Evolutionary conservation across 192 early-diverging fungal genomes (phyloP), one percentile per base, ranked within the genome.

Genomic region (Podila clonocystis): DNA sequence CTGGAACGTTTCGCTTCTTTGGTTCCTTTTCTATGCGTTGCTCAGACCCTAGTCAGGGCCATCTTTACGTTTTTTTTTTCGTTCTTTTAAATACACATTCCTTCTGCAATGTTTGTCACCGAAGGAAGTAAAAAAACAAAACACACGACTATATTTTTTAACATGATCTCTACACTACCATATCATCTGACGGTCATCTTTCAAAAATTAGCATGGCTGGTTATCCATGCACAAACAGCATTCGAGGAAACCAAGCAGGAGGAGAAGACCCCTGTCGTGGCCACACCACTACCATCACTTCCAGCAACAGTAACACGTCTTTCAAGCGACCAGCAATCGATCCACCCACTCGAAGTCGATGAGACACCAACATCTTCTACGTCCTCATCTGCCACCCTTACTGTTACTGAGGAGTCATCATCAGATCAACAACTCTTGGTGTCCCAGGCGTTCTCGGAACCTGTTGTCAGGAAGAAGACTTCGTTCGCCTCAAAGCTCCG

Each of bases 401-500:
- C 41, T 45, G 41, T 17, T 13, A 45, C 15, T 45, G 41, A 45
- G 1, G 41, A 45, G 11, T 41, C 50, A 19, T 15, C 36, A 22
- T 58, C 67, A 8, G 31, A 28, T 3, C 67, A 68, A 50, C 38
- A 61, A 3, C 15, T 45, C 11, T 45, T 45, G 41, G 41, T 45
- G 15, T 45, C 41, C 41, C 41, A 45, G 15, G 41, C 41, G 8
- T 45, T 45, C 41, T 45, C 41, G 15, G 41, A 50, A 31, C 55
- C 58, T 7, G 55, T 65, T 9, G 24, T 79, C 20, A 59, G 65
- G 4, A 80, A 80, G 36, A 80, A 73, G 28, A 55, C 70, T 6
- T 80, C 77, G 20, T 69, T 80, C 52, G 77, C 77, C 13, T 70
- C 59, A 0, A 73, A 69, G 31, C 31, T 80, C 2, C 70, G 77